These are phyloP conservation scores for Chaetomium sp. DNA, from an alignment of 2,329 filamentous ascomycete genomes.

Conservation along the genomic window DNA sequence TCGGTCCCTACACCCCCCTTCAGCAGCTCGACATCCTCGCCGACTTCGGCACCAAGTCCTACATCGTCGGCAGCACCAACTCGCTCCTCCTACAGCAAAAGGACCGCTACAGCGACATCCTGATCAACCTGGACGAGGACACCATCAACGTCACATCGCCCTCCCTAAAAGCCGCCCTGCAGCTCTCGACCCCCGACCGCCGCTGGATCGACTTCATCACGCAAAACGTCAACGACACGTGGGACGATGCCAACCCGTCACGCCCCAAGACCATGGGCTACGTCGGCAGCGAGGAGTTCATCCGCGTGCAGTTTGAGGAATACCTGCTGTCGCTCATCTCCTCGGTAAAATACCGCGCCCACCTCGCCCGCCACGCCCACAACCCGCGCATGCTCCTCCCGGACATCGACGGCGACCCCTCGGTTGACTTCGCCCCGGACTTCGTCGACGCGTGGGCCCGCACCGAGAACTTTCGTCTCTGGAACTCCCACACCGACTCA, in stretches of 20 bases:
- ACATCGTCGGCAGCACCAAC: slow-evolving; percentile 96
- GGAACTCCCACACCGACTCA: slow-evolving; percentile 76
- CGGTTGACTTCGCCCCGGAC: slow-evolving; percentile 77
- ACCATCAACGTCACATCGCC: slow-evolving; percentile 81
- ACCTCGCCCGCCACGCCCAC: slow-evolving; percentile 55
- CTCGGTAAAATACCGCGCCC: slow-evolving; percentile 84
- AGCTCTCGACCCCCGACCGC: slow-evolving; percentile 82
- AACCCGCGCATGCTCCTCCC: slow-evolving; percentile 64
- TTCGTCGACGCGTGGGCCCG: slow-evolving; percentile 86
- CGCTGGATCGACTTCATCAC: slow-evolving; percentile 97
- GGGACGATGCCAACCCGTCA: slow-evolving; percentile 88
- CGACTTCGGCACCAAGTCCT: slow-evolving; percentile 93
- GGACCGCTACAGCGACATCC: slow-evolving; percentile 92
- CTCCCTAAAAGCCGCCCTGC: slow-evolving; percentile 72
- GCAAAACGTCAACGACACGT: slow-evolving; percentile 91
- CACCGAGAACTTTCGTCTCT: slow-evolving; percentile 91
- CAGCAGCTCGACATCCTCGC: slow-evolving; percentile 94
- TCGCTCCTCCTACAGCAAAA: slow-evolving; percentile 90
- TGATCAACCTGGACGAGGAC: slow-evolving; percentile 93
- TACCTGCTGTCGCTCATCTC: slow-evolving; percentile 89
- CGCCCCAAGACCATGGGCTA: slow-evolving; percentile 95
- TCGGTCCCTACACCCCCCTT: slow-evolving; percentile 93
- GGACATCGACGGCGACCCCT: slow-evolving; percentile 79
- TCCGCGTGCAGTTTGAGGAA: slow-evolving; percentile 94
- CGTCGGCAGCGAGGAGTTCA: slow-evolving; percentile 94